Conservation (phyloP, 345 rosid genomes). For the Populus euphratica region DNA sequence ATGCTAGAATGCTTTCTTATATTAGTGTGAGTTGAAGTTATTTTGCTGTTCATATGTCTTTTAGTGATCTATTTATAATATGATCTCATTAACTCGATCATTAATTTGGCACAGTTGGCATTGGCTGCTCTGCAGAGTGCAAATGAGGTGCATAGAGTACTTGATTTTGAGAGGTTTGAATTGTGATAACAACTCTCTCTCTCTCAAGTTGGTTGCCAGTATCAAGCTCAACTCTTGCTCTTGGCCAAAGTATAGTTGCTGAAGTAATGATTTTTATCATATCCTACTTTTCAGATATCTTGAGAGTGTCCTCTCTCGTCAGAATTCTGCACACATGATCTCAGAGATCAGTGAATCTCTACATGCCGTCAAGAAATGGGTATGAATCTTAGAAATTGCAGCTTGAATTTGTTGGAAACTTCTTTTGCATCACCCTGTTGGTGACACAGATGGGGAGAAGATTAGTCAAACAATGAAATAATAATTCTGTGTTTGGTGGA, state of each 20-base stretch:
- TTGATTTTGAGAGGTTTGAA: constrained; percentile 75
- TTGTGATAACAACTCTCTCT: not conserved
- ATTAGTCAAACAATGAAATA: not conserved
- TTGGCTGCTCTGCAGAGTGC: constrained; percentile 71
- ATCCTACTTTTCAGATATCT: constrained; percentile 51
- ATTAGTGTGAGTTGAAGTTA: not conserved
- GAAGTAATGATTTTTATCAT: not conserved
- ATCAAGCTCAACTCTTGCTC: not conserved
- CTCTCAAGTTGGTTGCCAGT: not conserved
- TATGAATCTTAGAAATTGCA: constrained; percentile 20
- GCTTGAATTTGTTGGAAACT: not conserved
- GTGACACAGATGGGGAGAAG: not conserved
- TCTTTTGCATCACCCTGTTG: not conserved
- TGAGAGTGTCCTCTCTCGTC: constrained; percentile 47
- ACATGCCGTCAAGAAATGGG: constrained; percentile 56
- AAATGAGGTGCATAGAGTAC: constrained; percentile 50
- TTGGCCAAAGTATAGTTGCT: not conserved
- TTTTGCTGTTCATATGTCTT: not conserved
- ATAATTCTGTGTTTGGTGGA: not conserved
- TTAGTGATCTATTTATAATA: not conserved
- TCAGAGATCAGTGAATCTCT: constrained; percentile 56
- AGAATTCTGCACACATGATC: constrained; percentile 47
- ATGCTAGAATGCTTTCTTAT: not conserved
- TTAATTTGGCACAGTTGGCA: constrained; percentile 60
- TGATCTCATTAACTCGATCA: not conserved